Percentiles rank a stretch among this genome's conserved stretches.
These are phyloP conservation scores for Rhinocladiella mackenziei DNA, from an alignment of 2,329 filamentous ascomycete species.

Conservation along the genomic window DNA sequence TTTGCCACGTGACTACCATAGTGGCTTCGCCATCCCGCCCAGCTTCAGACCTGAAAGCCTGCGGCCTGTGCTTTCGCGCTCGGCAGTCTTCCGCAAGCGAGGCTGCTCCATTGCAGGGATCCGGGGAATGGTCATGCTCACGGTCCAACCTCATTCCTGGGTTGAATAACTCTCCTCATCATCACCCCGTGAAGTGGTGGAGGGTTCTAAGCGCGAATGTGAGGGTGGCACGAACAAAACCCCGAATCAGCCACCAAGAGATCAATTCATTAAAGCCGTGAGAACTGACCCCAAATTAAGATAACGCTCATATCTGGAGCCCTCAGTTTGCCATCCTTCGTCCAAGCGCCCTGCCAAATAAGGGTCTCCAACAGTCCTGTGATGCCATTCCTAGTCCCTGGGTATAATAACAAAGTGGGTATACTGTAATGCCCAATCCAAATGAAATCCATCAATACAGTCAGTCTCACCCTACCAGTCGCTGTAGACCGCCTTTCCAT, in stretches of 20 bases:
- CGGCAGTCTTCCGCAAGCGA: conserved; percentile 23
- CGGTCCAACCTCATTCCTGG: too few relatives aligned
- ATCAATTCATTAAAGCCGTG: conserved; percentile 15
- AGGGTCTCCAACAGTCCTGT: conserved; percentile 4
- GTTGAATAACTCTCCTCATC: too few relatives aligned
- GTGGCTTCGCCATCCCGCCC: too few relatives aligned
- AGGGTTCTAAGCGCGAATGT: too few relatives aligned
- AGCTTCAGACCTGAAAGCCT: too few relatives aligned
- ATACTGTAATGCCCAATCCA: conserved; percentile 8
- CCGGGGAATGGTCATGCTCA: too few relatives aligned
- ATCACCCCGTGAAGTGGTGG: too few relatives aligned
- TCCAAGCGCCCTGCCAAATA: conserved; percentile 11
- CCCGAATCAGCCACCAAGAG: neutral
- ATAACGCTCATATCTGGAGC: conserved; percentile 12
- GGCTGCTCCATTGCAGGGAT: conserved; percentile 22
- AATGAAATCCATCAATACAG: conserved; percentile 13
- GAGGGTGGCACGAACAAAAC: neutral
- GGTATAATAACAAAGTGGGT: conserved; percentile 23
- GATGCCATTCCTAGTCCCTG: conserved; percentile 16
- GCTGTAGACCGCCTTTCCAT: conserved; percentile 17
- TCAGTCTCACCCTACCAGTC: conserved; percentile 11
- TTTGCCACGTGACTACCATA: too few relatives aligned
- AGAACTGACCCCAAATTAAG: conserved; percentile 3
- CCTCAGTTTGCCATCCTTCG: conserved; percentile 15
- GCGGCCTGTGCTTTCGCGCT: too few relatives aligned